A percentile compares a stretch with the other conserved stretches of the same genome.
These are phyloP conservation scores for Spathaspora sp. DNA, from an alignment of 1,139 yeast genomes.

Conservation along the genomic window DNA sequence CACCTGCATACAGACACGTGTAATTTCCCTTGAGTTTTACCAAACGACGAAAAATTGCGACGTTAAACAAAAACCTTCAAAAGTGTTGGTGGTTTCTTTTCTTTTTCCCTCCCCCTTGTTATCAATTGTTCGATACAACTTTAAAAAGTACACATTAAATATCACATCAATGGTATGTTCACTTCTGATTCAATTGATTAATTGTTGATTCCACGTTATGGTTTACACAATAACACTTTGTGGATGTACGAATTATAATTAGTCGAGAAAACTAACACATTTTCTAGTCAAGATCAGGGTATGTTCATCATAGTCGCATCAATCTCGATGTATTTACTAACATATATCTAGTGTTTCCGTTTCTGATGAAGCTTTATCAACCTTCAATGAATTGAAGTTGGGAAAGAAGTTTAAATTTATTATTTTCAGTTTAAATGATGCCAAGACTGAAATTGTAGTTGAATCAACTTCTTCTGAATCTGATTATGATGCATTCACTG, in stretches of 20 bases:
- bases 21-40: background rate
- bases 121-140: slow-evolving; percentile 2
- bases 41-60: background rate
- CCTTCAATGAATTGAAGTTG: slow-evolving; percentile 93
- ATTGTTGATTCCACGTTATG: background rate
- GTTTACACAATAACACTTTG: background rate
- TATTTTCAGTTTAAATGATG: slow-evolving; percentile 75
- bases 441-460: slow-evolving; percentile 88
- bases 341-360: slow-evolving; percentile 71
- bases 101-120: background rate
- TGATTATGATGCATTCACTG: slow-evolving; percentile 82
- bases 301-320: slow-evolving; percentile 26
- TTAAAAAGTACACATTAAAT: background rate
- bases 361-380: slow-evolving; percentile 89
- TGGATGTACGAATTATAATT: background rate
- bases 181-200: background rate
- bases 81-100: background rate
- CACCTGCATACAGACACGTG: background rate
- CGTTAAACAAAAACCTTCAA: background rate
- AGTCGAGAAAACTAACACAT: slow-evolving; percentile 15
- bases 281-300: slow-evolving; percentile 66
- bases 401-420: slow-evolving; percentile 88
- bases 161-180: slow-evolving; percentile 4
- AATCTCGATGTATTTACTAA: slow-evolving; percentile 18
- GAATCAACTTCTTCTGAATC: slow-evolving; percentile 73